These are phyloP conservation scores for Hirsutella thompsonii DNA, from an alignment of 2,329 filamentous ascomycete species.

Conservation along the genomic window DNA sequence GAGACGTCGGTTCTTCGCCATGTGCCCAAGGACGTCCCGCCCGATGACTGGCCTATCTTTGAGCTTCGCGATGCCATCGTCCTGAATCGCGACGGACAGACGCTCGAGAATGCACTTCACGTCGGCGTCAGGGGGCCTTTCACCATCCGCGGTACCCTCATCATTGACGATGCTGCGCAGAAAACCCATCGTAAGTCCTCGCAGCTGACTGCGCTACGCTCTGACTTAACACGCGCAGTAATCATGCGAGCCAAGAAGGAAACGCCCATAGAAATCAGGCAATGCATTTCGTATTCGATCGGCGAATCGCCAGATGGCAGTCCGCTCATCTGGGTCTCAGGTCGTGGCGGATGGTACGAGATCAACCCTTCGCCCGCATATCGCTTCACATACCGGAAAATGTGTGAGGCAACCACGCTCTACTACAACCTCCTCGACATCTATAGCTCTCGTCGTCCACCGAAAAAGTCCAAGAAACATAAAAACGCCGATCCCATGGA, in stretches of 20 bases:
- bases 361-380: constrained; percentile 48
- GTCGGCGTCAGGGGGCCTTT: constrained; percentile 48
- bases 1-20: constrained; percentile 21
- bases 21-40: constrained; percentile 13
- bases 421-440: constrained; percentile 50
- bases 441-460: constrained; percentile 26
- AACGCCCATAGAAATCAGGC: constrained; percentile 38
- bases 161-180: constrained; percentile 31
- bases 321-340: constrained; percentile 49
- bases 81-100: constrained; percentile 36
- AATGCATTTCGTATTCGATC: constrained; percentile 37
- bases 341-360: constrained; percentile 53
- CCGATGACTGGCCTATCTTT: constrained; percentile 48
- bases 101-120: constrained; percentile 47
- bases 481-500: constrained; percentile 16
- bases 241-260: constrained; percentile 17
- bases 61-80: constrained; percentile 47
- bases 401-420: constrained; percentile 49
- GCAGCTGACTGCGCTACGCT: background rate
- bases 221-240: constrained; percentile 10
- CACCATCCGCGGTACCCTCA: constrained; percentile 45
- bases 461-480: constrained; percentile 15
- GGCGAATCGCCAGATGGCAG: constrained; percentile 34
- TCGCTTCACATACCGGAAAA: constrained; percentile 39
- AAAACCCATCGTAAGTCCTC: constrained; percentile 21